Evolutionary conservation across 768 basidiomycete genomes (phyloP).

Genomic region (Artomyces pyxidatus): DNA sequence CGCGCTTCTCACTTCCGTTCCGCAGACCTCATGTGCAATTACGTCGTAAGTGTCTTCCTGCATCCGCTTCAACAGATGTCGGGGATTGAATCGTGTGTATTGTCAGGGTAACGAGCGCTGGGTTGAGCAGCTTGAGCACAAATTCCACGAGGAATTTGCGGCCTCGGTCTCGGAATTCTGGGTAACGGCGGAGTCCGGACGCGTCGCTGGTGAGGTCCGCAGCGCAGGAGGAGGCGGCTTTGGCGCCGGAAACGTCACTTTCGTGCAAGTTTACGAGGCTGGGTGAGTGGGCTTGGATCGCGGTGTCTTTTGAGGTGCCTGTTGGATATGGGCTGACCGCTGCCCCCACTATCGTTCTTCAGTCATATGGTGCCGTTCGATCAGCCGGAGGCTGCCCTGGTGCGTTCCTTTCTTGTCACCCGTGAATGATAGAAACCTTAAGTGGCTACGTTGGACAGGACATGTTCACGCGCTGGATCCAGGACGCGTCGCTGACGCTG

Average conservation of each 20-base stretch:
- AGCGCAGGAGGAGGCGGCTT: slow-evolving; percentile 56
- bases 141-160: slow-evolving; percentile 55
- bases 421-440: background rate
- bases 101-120: slow-evolving; percentile 69
- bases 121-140: slow-evolving; percentile 54
- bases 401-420: slow-evolving; percentile 26
- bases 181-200: slow-evolving; percentile 43
- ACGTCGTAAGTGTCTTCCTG: slow-evolving; percentile 39
- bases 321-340: slow-evolving; percentile 5
- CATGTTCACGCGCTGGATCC: slow-evolving; percentile 52
- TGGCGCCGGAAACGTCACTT: slow-evolving; percentile 79
- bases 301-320: background rate
- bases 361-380: slow-evolving; percentile 91
- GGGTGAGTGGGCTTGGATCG: slow-evolving; percentile 65
- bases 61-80: background rate
- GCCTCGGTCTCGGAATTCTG: slow-evolving; percentile 43
- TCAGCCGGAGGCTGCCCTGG: slow-evolving; percentile 81
- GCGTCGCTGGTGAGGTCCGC: slow-evolving; percentile 59
- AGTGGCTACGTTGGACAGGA: slow-evolving; percentile 31
- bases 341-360: slow-evolving; percentile 2
- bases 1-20: too few relatives aligned
- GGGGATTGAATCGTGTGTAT: background rate
- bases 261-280: slow-evolving; percentile 68
- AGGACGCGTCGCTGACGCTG: slow-evolving; percentile 37
- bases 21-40: slow-evolving; percentile 78